Base-by-base conservation (phyloP, 352 stramenopile species). In the Pythium myriotylum region DNA sequence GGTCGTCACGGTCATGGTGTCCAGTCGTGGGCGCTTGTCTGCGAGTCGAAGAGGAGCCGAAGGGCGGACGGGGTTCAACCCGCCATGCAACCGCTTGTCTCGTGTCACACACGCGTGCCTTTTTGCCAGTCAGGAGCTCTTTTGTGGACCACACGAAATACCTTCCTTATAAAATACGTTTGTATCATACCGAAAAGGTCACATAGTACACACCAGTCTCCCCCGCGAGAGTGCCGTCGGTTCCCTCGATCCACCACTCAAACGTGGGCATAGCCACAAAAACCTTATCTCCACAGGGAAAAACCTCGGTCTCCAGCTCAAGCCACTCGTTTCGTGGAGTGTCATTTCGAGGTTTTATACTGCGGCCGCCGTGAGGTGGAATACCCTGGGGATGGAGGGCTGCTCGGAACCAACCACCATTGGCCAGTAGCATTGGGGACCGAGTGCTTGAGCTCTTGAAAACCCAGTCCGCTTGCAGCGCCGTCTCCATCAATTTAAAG, bases 401-500 rank as follows among this genome's bases (percentile, higher is more conserved):
- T 67, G 40, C 73, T 80, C 62, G 71, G 68, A 77, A 77, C 76
- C 74, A 84, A 84, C 67, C 76, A 80, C 63, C 58, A 69, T 70
- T 72, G 57, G 67, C 54, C 58, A 67, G 59, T 62, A 63, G 43
- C 23, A 67, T 47, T 47, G 59, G 42, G 26, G 26, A 55, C 47
- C 41, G 42, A 48, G 37, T 54, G 22, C 43, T 51, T 59, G 59
- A 48, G 49, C 23, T 24, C 29, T 48, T 54, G 20, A 46, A 63
- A 64, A 69, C 56, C 66, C 78, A 88, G 74, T 91, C 79, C 82
- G 80, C 78, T 88, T 91, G 79, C 79, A 76, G 76, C 78, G 68
- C 70, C 71, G 79, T 84, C 80, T 88, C 74, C 75, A 83, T 83
- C 79, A 92, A 90, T 64, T 61, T 66, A 84, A 88, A 89, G 79